These are phyloP conservation scores for Alnus glutinosa DNA, from an alignment of 306 rosid species.

Conservation along the genomic window DNA sequence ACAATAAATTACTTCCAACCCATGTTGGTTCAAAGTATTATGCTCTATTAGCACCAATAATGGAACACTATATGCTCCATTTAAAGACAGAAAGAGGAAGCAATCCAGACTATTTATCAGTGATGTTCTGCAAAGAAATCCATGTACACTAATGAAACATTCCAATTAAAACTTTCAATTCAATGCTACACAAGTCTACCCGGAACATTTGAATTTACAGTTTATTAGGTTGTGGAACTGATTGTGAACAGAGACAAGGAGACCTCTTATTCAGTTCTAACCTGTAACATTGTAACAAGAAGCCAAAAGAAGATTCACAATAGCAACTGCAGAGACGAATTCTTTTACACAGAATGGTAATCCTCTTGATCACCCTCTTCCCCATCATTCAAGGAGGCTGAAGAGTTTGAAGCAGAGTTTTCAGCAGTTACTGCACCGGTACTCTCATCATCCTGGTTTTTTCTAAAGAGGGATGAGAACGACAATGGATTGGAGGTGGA, in stretches of 20 bases:
- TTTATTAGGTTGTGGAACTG: slow-evolving; percentile 14
- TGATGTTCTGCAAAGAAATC: background rate
- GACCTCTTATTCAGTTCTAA: slow-evolving; percentile 34
- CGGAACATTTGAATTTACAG: slow-evolving; percentile 1
- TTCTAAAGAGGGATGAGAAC: slow-evolving; percentile 61
- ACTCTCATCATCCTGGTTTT: slow-evolving; percentile 65
- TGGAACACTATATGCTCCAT: too few relatives aligned
- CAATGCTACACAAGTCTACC: slow-evolving; percentile 22
- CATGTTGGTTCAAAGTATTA: too few relatives aligned
- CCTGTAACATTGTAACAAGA: slow-evolving; percentile 23
- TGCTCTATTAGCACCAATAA: too few relatives aligned
- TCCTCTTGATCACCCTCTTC: slow-evolving; percentile 43
- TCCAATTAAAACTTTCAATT: background rate
- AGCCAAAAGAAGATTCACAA: slow-evolving; percentile 26
- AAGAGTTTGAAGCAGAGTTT: slow-evolving; percentile 72
- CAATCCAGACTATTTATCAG: background rate
- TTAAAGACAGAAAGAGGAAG: too few relatives aligned
- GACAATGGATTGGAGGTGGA: slow-evolving; percentile 85
- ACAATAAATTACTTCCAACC: too few relatives aligned
- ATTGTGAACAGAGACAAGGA: slow-evolving; percentile 29
- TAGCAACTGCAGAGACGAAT: slow-evolving; percentile 19
- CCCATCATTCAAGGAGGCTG: slow-evolving; percentile 42
- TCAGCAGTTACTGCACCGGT: slow-evolving; percentile 79
- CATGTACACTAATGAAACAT: background rate
- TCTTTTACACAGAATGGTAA: slow-evolving; percentile 28